Conservation (phyloP, 2,329 filamentous ascomycete species). For the Arthrinium puccinioides region DNA sequence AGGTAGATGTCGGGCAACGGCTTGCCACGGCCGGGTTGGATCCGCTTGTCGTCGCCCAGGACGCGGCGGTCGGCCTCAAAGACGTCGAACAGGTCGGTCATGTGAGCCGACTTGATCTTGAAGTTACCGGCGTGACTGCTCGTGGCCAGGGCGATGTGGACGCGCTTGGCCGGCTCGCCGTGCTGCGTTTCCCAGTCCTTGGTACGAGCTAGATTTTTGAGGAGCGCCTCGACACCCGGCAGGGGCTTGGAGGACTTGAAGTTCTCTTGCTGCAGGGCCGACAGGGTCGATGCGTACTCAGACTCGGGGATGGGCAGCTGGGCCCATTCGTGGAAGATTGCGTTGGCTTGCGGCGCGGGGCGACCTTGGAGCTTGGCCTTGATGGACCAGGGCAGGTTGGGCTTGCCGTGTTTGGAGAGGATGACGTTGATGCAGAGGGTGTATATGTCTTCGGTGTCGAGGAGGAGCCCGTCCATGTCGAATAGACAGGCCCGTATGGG, state of each 20-base stretch:
- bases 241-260: conserved; percentile 73
- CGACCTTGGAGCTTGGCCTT: conserved; percentile 75
- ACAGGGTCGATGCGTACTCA: conserved; percentile 55
- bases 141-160: conserved; percentile 83
- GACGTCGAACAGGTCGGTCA: conserved; percentile 50
- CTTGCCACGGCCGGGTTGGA: conserved; percentile 77
- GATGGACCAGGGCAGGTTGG: conserved; percentile 80
- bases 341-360: conserved; percentile 44
- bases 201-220: conserved; percentile 50
- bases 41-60: conserved; percentile 76
- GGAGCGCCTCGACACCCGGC: conserved; percentile 66
- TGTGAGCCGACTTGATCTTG: conserved; percentile 63
- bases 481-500: conserved; percentile 88
- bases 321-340: conserved; percentile 69
- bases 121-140: conserved; percentile 69
- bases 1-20: conserved; percentile 92
- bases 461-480: conserved; percentile 95
- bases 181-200: conserved; percentile 38
- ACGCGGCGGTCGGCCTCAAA: conserved; percentile 69
- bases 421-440: conserved; percentile 77
- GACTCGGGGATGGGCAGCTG: conserved; percentile 68
- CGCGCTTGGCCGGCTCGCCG: conserved; percentile 26
- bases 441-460: conserved; percentile 89
- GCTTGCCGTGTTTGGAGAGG: conserved; percentile 66
- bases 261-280: conserved; percentile 57